phyloP scores from a whole-genome alignment of 2,329 filamentous ascomycete genomes.

The Aschersonia sp. region DNA sequence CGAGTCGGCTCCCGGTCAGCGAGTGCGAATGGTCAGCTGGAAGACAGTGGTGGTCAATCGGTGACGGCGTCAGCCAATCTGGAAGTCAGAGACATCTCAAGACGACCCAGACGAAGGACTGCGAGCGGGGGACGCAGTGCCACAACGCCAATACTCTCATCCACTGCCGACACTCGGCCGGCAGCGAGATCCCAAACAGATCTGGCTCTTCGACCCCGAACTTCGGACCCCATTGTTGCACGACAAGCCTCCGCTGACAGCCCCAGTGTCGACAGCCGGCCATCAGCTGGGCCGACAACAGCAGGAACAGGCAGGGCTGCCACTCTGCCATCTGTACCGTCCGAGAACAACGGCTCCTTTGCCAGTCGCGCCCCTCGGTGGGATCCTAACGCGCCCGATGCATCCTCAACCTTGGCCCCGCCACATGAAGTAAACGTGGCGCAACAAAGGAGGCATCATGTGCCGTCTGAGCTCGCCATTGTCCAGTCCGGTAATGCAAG shows the following conservation, averaged over 20 bases:
- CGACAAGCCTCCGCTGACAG: conserved; percentile 26
- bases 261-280: conserved; percentile 25
- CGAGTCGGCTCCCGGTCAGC: conserved; percentile 30
- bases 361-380: conserved; percentile 19
- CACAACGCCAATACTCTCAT: conserved; percentile 30
- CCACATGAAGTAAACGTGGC: conserved; percentile 9
- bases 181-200: conserved; percentile 53
- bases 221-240: conserved; percentile 19
- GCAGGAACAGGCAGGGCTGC: conserved; percentile 6
- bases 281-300: conserved; percentile 13
- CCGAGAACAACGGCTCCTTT: conserved; percentile 17
- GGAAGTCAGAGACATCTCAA: conserved; percentile 15
- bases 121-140: conserved; percentile 40
- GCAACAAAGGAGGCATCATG: conserved; percentile 13
- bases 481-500: conserved; percentile 17
- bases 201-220: conserved; percentile 30
- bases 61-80: conserved; percentile 14
- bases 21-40: conserved; percentile 25
- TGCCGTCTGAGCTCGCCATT: conserved; percentile 25
- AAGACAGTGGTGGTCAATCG: conserved; percentile 37
- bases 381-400: conserved; percentile 5
- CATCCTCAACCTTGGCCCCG: conserved; percentile 1
- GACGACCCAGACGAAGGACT: conserved; percentile 29
- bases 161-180: conserved; percentile 28
- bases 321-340: conserved; percentile 8